Conservation (phyloP, 768 basidiomycete species). For the Suillus decipiens region DNA sequence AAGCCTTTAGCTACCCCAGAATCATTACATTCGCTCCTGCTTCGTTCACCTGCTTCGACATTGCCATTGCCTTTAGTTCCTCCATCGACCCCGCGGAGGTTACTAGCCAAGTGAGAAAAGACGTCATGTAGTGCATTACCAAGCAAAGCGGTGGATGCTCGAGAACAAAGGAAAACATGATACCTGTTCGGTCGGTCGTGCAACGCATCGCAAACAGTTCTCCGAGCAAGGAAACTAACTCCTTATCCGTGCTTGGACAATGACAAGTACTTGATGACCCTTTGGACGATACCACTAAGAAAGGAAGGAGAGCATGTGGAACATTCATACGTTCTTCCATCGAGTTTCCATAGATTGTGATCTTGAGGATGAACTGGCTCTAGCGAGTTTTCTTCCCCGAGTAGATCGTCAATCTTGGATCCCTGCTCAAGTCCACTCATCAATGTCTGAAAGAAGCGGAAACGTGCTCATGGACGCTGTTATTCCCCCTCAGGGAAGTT, state of each 20-base stretch:
- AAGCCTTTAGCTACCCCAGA: slow-evolving; percentile 34
- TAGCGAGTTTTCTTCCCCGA: slow-evolving; percentile 29
- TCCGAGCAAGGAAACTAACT: slow-evolving; percentile 27
- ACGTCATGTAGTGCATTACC: slow-evolving; percentile 29
- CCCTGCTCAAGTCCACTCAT: neutral
- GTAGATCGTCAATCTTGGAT: neutral
- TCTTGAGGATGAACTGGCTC: slow-evolving; percentile 33
- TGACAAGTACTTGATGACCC: slow-evolving; percentile 42
- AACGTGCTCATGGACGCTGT: slow-evolving; percentile 53
- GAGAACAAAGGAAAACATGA: slow-evolving; percentile 65
- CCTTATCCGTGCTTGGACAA: slow-evolving; percentile 42
- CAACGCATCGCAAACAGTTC: slow-evolving; percentile 49
- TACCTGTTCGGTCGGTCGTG: slow-evolving; percentile 38
- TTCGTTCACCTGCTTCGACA: slow-evolving; percentile 26
- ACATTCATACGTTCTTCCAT: slow-evolving; percentile 34
- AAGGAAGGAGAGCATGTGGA: slow-evolving; percentile 25
- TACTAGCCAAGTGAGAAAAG: slow-evolving; percentile 16
- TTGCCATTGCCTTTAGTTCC: slow-evolving; percentile 28
- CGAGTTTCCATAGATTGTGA: slow-evolving; percentile 29
- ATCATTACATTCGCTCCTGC: slow-evolving; percentile 33
- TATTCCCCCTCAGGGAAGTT: slow-evolving; percentile 42
- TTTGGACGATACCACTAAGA: slow-evolving; percentile 26
- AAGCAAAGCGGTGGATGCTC: slow-evolving; percentile 39
- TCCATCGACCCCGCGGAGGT: slow-evolving; percentile 38
- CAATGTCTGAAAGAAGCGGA: slow-evolving; percentile 44